Evolutionary conservation across 2,329 filamentous ascomycete species (phyloP).

Genomic region (Cercospora canescens): DNA sequence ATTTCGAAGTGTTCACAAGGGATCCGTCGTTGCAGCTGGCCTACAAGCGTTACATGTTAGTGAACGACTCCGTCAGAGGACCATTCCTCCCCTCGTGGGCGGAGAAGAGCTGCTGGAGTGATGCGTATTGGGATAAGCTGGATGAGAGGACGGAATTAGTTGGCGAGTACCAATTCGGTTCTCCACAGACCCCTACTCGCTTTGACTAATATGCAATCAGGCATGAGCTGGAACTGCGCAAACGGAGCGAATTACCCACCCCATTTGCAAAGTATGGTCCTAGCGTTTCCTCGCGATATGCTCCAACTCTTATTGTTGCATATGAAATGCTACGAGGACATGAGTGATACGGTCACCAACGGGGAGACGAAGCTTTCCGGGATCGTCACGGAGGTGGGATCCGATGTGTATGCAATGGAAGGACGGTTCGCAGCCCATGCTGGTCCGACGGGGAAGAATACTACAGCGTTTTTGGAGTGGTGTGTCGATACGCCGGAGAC

Average conservation of each 20-base stretch:
- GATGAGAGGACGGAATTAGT: slow-evolving; percentile 10
- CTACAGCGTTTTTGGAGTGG: slow-evolving; percentile 20
- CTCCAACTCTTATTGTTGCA: slow-evolving; percentile 11
- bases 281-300: slow-evolving; percentile 2
- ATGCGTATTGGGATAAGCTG: slow-evolving; percentile 21
- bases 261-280: slow-evolving; percentile 23
- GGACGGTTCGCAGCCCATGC: slow-evolving; percentile 17
- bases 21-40: background rate
- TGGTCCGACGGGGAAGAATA: slow-evolving; percentile 12
- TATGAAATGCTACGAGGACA: slow-evolving; percentile 20
- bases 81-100: slow-evolving; percentile 21
- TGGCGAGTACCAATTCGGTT: background rate
- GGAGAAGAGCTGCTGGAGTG: slow-evolving; percentile 19
- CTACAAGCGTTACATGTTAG: slow-evolving; percentile 20
- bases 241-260: slow-evolving; percentile 7
- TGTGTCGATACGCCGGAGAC: slow-evolving; percentile 9
- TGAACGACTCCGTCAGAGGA: slow-evolving; percentile 19
- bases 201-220: background rate
- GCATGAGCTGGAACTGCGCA: slow-evolving; percentile 24
- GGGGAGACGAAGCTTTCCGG: slow-evolving; percentile 13
- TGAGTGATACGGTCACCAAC: slow-evolving; percentile 9
- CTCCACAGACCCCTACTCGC: background rate
- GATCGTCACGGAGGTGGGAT: slow-evolving; percentile 12
- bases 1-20: slow-evolving; percentile 11
- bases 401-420: slow-evolving; percentile 20